Evolutionary conservation across 805 yeast genomes (phyloP), one percentile per base, ranked within the genome.

Genomic region (Starmerella powellii): DNA sequence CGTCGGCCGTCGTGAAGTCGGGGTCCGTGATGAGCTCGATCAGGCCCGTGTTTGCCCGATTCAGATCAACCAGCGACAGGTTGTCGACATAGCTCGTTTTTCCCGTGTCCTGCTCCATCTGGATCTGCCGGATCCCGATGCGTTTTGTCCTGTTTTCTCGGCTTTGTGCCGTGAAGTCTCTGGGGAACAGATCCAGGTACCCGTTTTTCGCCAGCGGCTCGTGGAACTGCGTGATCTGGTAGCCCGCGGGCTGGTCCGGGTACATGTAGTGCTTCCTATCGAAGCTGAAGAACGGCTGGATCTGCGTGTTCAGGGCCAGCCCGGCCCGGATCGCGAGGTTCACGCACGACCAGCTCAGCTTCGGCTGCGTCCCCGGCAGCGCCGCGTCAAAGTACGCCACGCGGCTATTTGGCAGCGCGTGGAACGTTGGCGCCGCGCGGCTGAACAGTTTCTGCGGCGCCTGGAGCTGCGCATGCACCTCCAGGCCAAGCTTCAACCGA

Each of bases 241-340:
- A 91, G 1, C 98, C 98, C 40, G 81, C 62, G 0, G 98, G 98
- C 58, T 91, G 97, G 60, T 91, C 98, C 1, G 87, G 88, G 59
- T 91, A 91, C 60, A 91, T 86, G 59, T 91, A 91, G 59, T 91
- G 98, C 60, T 91, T 91, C 51, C 98, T 67, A 56, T 91, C 98
- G 59, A 91, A 91, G 1, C 78, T 66, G 1, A 88, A 80, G 6
- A 56, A 49, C 0, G 60, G 49, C 44, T 72, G 73, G 13, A 91
- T 68, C 0, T 66, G 57, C 45, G 84, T 72, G 27, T 78, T 68
- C 40, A 87, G 60, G 0, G 91, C 83, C 2, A 72, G 59, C 0
- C 93, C 87, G 1, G 94, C 74, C 52, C 74, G 74, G 31, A 85
- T 55, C 0, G 95, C 94, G 27, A 72, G 69, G 1, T 73, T 54